phyloP scores from a whole-genome alignment of 192 early-diverging fungal genomes.

The Anaeromyces robustus region DNA sequence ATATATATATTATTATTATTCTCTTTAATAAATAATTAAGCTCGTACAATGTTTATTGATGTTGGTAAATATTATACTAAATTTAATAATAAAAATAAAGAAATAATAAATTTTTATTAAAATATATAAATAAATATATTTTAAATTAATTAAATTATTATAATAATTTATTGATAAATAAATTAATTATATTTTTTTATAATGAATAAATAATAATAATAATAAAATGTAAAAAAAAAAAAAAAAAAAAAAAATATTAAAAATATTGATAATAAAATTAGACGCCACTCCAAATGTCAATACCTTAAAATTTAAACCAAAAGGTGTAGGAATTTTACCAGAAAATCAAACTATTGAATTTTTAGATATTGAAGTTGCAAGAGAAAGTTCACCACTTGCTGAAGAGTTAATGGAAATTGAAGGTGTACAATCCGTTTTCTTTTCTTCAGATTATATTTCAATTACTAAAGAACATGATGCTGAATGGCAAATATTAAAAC shows the following conservation, averaged over 20 bases:
- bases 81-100: too few species aligned
- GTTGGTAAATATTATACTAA: constrained; percentile 16
- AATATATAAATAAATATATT: too few species aligned
- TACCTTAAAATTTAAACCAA: constrained; percentile 89
- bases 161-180: too few species aligned
- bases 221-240: too few species aligned
- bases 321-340: constrained; percentile 62
- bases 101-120: too few species aligned
- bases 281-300: constrained; percentile 87
- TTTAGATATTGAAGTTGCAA: constrained; percentile 46
- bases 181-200: too few species aligned
- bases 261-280: neutral
- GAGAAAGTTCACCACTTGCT: constrained; percentile 66
- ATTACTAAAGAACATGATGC: constrained; percentile 75
- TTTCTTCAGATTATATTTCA: constrained; percentile 87
- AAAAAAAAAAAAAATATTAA: too few species aligned
- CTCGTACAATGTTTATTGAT: constrained; percentile 69
- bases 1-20: too few species aligned
- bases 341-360: constrained; percentile 65
- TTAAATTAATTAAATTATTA: too few species aligned
- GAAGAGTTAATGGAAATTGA: constrained; percentile 82
- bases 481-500: constrained; percentile 97
- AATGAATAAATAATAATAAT: too few species aligned
- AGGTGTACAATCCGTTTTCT: constrained; percentile 78
- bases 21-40: neutral